phyloP scores from a whole-genome alignment of 2,329 filamentous ascomycete species.

The Aphanocladium album region DNA sequence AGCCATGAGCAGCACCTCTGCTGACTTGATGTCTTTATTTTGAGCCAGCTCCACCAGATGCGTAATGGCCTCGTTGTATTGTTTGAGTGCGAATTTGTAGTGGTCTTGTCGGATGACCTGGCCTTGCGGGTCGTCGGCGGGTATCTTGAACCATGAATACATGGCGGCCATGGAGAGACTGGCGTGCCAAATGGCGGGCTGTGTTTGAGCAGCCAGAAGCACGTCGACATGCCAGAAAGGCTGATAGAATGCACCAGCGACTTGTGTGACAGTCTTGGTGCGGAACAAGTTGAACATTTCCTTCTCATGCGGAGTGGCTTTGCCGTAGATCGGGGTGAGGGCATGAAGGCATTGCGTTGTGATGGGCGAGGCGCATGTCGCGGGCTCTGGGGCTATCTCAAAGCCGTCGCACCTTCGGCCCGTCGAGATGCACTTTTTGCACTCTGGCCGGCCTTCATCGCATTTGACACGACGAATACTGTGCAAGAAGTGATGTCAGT shows the following conservation, averaged over 20 bases:
- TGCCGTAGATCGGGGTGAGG: background rate
- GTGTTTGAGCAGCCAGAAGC: background rate
- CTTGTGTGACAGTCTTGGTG: background rate
- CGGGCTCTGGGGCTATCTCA: background rate
- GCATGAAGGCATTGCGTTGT: background rate
- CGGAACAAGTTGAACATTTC: conserved; percentile 6
- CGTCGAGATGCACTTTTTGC: conserved; percentile 5
- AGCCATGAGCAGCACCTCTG: conserved; percentile 3
- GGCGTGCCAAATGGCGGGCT: conserved; percentile 3
- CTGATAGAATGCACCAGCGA: background rate
- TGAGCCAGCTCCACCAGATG: background rate
- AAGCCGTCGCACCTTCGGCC: conserved; percentile 5
- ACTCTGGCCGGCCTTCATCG: conserved; percentile 3
- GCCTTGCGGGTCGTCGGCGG: background rate
- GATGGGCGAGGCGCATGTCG: background rate
- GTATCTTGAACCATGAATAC: background rate
- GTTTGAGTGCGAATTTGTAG: background rate
- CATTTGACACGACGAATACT: conserved; percentile 4
- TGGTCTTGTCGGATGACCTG: too few species aligned
- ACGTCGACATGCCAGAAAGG: conserved; percentile 3
- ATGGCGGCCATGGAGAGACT: background rate
- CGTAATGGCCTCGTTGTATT: background rate
- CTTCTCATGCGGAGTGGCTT: background rate
- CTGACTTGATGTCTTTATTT: background rate
- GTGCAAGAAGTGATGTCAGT: background rate